Conservation (phyloP, 805 yeast genomes). For the Clavispora carvajalis region DNA sequence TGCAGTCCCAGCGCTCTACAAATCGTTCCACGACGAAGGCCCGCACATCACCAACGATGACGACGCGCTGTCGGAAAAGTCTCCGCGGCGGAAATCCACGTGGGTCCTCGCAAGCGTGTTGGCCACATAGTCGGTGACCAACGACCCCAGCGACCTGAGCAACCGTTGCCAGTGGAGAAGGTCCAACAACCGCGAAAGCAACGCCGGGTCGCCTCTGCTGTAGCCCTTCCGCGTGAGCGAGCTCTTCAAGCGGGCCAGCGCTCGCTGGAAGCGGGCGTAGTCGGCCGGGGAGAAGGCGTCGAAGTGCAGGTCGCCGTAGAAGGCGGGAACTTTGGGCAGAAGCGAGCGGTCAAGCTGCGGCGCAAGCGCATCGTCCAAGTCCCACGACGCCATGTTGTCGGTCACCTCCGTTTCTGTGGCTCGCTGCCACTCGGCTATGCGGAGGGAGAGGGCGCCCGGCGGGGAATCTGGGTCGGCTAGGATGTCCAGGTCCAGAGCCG, state of each 20-base stretch:
- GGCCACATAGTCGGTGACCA: slow-evolving; percentile 15
- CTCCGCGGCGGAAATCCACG: slow-evolving; percentile 5
- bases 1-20: slow-evolving; percentile 4
- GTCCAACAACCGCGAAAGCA: slow-evolving; percentile 9
- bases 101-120: slow-evolving; percentile 15
- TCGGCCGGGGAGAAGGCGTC: slow-evolving; percentile 11
- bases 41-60: slow-evolving; percentile 16
- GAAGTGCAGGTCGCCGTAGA: slow-evolving; percentile 13
- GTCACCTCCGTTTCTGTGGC: slow-evolving; percentile 10
- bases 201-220: slow-evolving; percentile 6
- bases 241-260: slow-evolving; percentile 8
- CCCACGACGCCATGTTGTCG: slow-evolving; percentile 18
- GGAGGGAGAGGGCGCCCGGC: slow-evolving; percentile 9
- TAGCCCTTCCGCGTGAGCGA: slow-evolving; percentile 12
- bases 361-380: slow-evolving; percentile 14
- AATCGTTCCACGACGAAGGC: slow-evolving; percentile 15
- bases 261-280: slow-evolving; percentile 10
- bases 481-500: too few relatives aligned
- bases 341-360: slow-evolving; percentile 9
- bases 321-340: slow-evolving; percentile 9
- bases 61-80: slow-evolving; percentile 15
- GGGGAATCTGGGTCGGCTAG: slow-evolving; percentile 1
- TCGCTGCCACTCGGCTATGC: slow-evolving; percentile 15
- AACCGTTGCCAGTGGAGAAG: slow-evolving; percentile 14
- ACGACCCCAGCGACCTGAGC: slow-evolving; percentile 11